Base-by-base conservation (phyloP, 108 stramenopile genomes). In the Cylindrotheca closterium region DNA sequence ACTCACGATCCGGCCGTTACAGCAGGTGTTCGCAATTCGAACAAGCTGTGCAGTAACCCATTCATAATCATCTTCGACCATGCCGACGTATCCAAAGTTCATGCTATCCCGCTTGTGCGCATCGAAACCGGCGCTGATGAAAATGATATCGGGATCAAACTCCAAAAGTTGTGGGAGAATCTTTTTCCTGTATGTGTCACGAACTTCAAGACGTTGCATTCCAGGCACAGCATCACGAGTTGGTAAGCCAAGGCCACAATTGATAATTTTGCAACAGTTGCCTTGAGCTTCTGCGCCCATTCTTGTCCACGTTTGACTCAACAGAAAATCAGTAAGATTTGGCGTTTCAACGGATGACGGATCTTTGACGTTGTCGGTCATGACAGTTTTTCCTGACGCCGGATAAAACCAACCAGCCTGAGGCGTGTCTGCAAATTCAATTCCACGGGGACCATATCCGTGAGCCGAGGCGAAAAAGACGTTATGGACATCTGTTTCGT, bases 91-190 rank as follows among this genome's bases (percentile, higher is more conserved):
- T 33, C 92, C 91, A 75, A 94, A 92, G 68, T 94, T 95, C 90
- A 95, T 91, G 26, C 78, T 79, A 65, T 97, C 96, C 51, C 78
- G 82, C 45, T 87, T 87, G 67, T 96, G 98, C 0, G 95, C 98
- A 73, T 99, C 99, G 63, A 99, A 99, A n/a, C 99, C 99, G 32
- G 99, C 99, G 58, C 93, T 95, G 45, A 99, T 92, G 52, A 99
- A 89, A 47, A 98, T 93, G 5, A 99, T 71, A 77, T 99, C 97
- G 29, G 99, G 97, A 59, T 95, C 81, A 70, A 98, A 98, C 45
- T 92, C 94, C 23, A 86, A 60, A 22, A 95, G 51, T 7, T 75
- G 67, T 1, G 94, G 94, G 25, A 95, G 73, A 32, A 92, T 86
- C 48, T 74, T 81, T 61, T 91, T 83, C n/a, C 94, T 80, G 71